Conservation (phyloP, 192 early-diverging fungal species). For the Coemansia sp. region DNA sequence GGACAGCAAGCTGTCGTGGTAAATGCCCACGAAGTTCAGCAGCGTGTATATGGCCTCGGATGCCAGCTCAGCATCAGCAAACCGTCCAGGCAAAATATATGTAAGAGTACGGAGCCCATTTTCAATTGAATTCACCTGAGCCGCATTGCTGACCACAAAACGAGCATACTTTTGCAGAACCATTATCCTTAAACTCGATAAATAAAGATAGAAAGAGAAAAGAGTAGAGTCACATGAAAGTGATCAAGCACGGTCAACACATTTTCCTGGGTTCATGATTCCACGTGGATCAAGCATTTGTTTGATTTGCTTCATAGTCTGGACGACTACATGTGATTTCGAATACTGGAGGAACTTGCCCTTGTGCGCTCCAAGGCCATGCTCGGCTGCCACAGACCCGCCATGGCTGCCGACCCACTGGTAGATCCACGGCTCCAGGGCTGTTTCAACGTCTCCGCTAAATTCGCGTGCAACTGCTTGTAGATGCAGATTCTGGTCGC, state of each 20-base stretch:
- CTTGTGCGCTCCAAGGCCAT: conserved; percentile 81
- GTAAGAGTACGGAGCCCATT: conserved; percentile 80
- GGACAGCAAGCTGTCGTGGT: conserved; percentile 77
- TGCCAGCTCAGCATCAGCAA: conserved; percentile 87
- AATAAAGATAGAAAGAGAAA: background rate
- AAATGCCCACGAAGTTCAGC: conserved; percentile 75
- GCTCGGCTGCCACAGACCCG: conserved; percentile 82
- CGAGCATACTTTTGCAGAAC: conserved; percentile 73
- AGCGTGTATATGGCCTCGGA: conserved; percentile 83
- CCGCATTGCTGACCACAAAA: conserved; percentile 83
- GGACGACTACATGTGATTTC: conserved; percentile 79
- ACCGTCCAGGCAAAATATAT: conserved; percentile 90
- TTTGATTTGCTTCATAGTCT: conserved; percentile 85
- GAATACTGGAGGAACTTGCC: conserved; percentile 73
- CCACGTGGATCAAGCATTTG: conserved; percentile 83
- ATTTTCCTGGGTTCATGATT: conserved; percentile 88
- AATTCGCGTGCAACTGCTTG: conserved; percentile 74
- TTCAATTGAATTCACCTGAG: conserved; percentile 85
- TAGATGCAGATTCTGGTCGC: conserved; percentile 95
- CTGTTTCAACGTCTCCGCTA: conserved; percentile 58
- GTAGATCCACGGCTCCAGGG: conserved; percentile 88
- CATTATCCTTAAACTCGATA: conserved; percentile 2
- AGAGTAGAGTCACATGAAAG: conserved; percentile 6
- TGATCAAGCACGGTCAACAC: conserved; percentile 40
- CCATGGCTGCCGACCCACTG: conserved; percentile 69